phyloP scores from a whole-genome alignment of 179 eudicot species.

The Sideroxylon spinosum region DNA sequence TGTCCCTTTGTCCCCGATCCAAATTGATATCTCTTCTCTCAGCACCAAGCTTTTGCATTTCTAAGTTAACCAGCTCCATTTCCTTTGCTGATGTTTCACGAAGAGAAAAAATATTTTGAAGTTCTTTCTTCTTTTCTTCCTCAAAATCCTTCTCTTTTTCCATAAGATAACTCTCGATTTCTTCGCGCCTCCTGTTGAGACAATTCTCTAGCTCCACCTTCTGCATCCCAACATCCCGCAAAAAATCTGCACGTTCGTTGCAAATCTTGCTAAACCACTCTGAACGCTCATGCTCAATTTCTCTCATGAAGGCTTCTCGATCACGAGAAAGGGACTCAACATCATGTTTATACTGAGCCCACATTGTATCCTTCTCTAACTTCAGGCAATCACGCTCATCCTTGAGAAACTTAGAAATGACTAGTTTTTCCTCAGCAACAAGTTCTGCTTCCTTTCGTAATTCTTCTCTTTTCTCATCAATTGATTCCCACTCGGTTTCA shows the following conservation, averaged over 20 bases:
- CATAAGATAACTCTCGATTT: constrained; percentile 57
- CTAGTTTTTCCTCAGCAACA: constrained; percentile 58
- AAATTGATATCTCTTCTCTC: constrained; percentile 68
- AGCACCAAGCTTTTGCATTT: constrained; percentile 63
- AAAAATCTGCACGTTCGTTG: constrained; percentile 70
- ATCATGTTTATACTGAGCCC: constrained; percentile 60
- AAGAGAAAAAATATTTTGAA: constrained; percentile 48
- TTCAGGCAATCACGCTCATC: constrained; percentile 75
- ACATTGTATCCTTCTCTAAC: constrained; percentile 65
- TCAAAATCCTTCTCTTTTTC: constrained; percentile 71
- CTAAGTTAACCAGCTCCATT: constrained; percentile 51
- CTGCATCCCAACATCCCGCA: constrained; percentile 66
- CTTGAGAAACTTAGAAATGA: constrained; percentile 55
- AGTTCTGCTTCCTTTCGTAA: constrained; percentile 62
- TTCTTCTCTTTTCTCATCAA: constrained; percentile 87
- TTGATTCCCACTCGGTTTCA: constrained; percentile 83
- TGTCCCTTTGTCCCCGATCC: constrained; percentile 74
- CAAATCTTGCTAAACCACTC: constrained; percentile 81
- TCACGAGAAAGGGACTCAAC: constrained; percentile 69
- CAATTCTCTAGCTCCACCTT: constrained; percentile 73
- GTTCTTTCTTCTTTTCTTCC: constrained; percentile 76
- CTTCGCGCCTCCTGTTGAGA: constrained; percentile 72
- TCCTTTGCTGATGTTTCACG: constrained; percentile 60
- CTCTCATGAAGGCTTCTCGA: constrained; percentile 56
- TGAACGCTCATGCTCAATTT: constrained; percentile 70